Evolutionary conservation across 441 rosid genomes (phyloP), one percentile per base, ranked within the genome.

Genomic region (Gossypium schwendimanii): DNA sequence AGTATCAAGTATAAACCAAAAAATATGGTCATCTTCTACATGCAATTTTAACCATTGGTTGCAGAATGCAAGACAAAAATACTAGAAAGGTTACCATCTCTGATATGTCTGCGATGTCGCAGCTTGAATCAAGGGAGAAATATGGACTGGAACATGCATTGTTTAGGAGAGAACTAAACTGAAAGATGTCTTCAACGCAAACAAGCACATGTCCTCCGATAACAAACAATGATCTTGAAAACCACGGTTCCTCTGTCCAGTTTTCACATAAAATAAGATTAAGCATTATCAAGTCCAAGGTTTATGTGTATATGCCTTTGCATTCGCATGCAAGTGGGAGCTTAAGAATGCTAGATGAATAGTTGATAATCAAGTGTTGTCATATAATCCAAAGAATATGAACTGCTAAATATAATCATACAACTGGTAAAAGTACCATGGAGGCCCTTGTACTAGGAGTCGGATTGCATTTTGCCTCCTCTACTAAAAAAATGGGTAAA

Each of bases 111-210:
- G 80, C 73, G 63, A 93, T 80, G 75, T 78, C 76, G 84, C 94
- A 88, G 80, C 87, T 79, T 14, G 82, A 83, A 84, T 88, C 87
- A 8, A 88, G 85, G 11, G 81, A 84, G 75, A 83, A 88, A 84
- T 90, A 94, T 54, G 91, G 84, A 74, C 85, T 70, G 8, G 81
- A 82, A 69, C 84, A 82, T 64, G 75, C 79, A 73, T 79, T 82
- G 59, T 49, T 6, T 53, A 83, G 78, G 71, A 80, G 78, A 71
- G 85, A 82, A 75, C 85, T 76, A 73, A 94, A 89, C 82, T 41
- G 89, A 78, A 18, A 83, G 62, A 94, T 83, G 77, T 91, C 96
- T 85, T 94, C 98, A 49, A 68, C 47, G 71, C 98, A 94, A 60
- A 94, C 74, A 79, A 90, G 79, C 70, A 91, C 77, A 67, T 86